phyloP scores from a whole-genome alignment of 805 yeast species.

The Spathaspora hagerdaliae region DNA sequence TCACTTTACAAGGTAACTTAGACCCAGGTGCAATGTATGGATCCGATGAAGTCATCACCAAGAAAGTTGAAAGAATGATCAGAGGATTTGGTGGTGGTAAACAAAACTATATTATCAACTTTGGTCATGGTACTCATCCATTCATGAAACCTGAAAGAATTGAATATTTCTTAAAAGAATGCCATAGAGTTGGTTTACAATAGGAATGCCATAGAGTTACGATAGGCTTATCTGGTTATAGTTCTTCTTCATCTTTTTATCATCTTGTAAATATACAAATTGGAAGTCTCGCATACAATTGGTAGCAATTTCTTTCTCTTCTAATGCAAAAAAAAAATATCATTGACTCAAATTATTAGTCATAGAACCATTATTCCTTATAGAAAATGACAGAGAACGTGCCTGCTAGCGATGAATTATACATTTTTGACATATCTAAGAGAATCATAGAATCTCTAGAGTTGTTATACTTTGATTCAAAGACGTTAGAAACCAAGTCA shows the following conservation, averaged over 20 bases:
- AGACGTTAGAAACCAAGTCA: conserved; percentile 30
- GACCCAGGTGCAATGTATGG: conserved; percentile 97
- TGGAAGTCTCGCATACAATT: no score
- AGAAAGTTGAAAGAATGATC: conserved; percentile 85
- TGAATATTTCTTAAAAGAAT: conserved; percentile 78
- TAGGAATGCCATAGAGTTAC: background rate
- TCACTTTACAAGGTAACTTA: conserved; percentile 87
- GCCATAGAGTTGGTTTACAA: conserved; percentile 69
- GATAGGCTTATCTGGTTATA: no score
- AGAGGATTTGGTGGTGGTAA: conserved; percentile 92
- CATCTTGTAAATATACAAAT: no score
- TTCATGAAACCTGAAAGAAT: conserved; percentile 93
- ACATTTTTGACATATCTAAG: conserved; percentile 44
- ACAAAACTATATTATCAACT: conserved; percentile 84
- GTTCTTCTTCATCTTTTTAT: no score
- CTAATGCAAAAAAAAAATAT: background rate
- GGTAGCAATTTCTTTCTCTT: no score
- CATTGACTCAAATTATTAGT: background rate
- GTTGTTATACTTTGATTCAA: conserved; percentile 52
- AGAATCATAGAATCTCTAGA: conserved; percentile 43
- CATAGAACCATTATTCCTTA: background rate
- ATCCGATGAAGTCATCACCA: conserved; percentile 70
- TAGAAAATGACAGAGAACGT: background rate
- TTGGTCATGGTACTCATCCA: conserved; percentile 98
- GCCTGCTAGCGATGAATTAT: conserved; percentile 31